Evolutionary conservation across 192 early-diverging fungal genomes (phyloP).

Genomic region (Martensiomyces pterosporus): DNA sequence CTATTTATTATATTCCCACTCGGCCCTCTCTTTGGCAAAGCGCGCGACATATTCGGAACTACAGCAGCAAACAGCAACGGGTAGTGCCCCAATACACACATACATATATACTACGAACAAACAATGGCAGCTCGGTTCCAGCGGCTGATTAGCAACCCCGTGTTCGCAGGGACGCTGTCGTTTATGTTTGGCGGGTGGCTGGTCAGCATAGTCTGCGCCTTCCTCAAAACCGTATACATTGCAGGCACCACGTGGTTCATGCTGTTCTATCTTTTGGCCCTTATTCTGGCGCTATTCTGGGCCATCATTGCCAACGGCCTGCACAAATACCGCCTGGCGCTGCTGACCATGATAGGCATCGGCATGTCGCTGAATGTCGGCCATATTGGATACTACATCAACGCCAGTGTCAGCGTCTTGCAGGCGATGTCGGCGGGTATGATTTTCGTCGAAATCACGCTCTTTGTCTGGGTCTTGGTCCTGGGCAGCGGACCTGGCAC

Average conservation of each 20-base stretch:
- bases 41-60: too few species aligned
- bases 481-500: slow-evolving; percentile 65
- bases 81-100: too few species aligned
- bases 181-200: slow-evolving; percentile 42
- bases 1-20: too few species aligned
- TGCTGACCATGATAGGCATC: slow-evolving; percentile 40
- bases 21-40: neutral
- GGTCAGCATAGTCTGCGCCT: slow-evolving; percentile 32
- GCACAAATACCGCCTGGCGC: slow-evolving; percentile 45
- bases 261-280: slow-evolving; percentile 27
- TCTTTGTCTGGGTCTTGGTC: slow-evolving; percentile 65
- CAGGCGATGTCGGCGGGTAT: slow-evolving; percentile 50
- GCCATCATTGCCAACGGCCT: slow-evolving; percentile 32
- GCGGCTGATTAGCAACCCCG: slow-evolving; percentile 39
- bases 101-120: slow-evolving; percentile 5
- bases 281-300: slow-evolving; percentile 21
- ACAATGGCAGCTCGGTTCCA: slow-evolving; percentile 16
- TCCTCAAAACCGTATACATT: slow-evolving; percentile 31
- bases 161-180: slow-evolving; percentile 40
- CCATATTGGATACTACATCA: slow-evolving; percentile 50
- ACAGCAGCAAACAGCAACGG: too few species aligned
- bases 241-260: slow-evolving; percentile 47
- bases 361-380: slow-evolving; percentile 37
- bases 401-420: slow-evolving; percentile 30
- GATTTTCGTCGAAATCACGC: slow-evolving; percentile 48